A percentile compares a stretch with the other conserved stretches of the same genome.
phyloP scores from a whole-genome alignment of 768 basidiomycete genomes.

The Nevesoporus exiguus region DNA sequence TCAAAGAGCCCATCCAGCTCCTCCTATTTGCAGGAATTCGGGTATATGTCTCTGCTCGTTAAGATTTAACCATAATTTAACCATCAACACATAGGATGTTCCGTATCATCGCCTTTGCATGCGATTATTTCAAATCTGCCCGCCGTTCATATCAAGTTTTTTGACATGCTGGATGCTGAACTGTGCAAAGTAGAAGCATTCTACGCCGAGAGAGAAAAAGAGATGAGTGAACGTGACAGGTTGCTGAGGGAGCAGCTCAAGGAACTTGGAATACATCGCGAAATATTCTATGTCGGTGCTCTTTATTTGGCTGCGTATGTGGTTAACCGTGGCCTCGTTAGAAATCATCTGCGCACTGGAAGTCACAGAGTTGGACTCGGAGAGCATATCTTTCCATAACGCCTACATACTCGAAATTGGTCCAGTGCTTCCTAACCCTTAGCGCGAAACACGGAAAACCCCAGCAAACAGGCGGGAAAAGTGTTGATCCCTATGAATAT shows the following conservation, averaged over 20 bases:
- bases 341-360: slow-evolving; percentile 11
- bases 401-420: slow-evolving; percentile 2
- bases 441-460: neutral
- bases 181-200: slow-evolving; percentile 85
- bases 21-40: slow-evolving; percentile 1
- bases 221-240: slow-evolving; percentile 47
- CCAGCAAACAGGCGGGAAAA: neutral
- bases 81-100: slow-evolving; percentile 2
- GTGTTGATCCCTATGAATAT: slow-evolving; percentile 69
- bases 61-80: neutral
- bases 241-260: slow-evolving; percentile 63
- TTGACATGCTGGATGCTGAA: slow-evolving; percentile 71
- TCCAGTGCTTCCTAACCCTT: neutral
- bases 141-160: slow-evolving; percentile 65
- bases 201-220: slow-evolving; percentile 67
- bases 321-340: slow-evolving; percentile 4
- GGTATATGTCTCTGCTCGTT: slow-evolving; percentile 7
- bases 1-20: neutral
- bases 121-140: slow-evolving; percentile 54
- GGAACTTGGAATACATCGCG: slow-evolving; percentile 69
- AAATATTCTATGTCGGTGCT: slow-evolving; percentile 49
- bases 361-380: slow-evolving; percentile 11
- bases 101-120: slow-evolving; percentile 35
- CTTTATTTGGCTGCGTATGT: neutral
- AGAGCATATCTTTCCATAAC: neutral